Conservation (phyloP, 2,329 filamentous ascomycete species). For the Cladosporium sp. region DNA sequence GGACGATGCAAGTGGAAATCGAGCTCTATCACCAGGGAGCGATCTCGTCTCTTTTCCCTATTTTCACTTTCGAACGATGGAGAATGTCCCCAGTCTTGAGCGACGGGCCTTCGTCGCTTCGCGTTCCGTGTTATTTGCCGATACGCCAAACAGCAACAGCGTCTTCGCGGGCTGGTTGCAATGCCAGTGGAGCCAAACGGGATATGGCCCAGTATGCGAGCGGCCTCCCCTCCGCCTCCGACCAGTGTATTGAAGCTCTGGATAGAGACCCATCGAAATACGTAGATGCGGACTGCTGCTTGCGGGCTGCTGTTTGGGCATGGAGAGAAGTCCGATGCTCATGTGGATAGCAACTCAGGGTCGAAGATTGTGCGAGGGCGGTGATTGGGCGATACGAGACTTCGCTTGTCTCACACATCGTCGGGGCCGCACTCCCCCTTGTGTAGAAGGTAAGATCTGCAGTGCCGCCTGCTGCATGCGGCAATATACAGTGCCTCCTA, state of each 20-base stretch:
- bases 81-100: not conserved
- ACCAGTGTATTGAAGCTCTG: no score
- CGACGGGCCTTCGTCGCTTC: not conserved
- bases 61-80: not conserved
- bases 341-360: no score
- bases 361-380: no score
- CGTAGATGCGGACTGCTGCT: not conserved
- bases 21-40: no score
- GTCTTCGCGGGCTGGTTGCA: not conserved
- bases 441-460: not conserved
- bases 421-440: not conserved
- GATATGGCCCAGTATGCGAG: not conserved
- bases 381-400: not conserved
- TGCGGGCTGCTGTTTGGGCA: not conserved
- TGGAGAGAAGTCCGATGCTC: not conserved
- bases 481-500: no score
- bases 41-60: not conserved
- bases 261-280: not conserved
- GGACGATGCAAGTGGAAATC: no score
- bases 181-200: not conserved
- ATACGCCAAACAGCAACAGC: not conserved
- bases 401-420: not conserved
- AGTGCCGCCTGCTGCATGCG: not conserved
- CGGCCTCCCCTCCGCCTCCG: not conserved
- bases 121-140: no score